phyloP scores from a whole-genome alignment of 176 grass and related monocot species.

The Musa troglodytarum region DNA sequence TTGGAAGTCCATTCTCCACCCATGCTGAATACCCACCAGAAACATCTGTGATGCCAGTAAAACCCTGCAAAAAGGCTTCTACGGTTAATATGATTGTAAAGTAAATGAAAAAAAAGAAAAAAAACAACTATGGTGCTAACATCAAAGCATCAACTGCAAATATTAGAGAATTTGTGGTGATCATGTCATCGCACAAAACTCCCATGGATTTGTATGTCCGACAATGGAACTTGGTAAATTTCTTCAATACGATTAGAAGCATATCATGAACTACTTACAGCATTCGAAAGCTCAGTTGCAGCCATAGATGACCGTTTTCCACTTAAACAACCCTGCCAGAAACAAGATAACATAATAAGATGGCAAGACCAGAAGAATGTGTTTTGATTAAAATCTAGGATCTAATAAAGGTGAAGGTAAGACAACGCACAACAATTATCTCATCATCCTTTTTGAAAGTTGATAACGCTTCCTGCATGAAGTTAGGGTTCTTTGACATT shows the following conservation, averaged over 20 bases:
- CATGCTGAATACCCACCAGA: slow-evolving; percentile 18
- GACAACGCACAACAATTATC: background rate
- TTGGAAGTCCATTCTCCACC: slow-evolving; percentile 18
- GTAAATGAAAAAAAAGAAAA: background rate
- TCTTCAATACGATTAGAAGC: background rate
- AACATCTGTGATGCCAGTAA: slow-evolving; percentile 6
- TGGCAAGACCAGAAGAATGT: background rate
- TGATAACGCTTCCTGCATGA: slow-evolving; percentile 5
- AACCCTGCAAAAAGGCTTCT: background rate
- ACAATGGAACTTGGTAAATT: background rate
- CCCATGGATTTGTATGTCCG: background rate
- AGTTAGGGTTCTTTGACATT: slow-evolving; percentile 7
- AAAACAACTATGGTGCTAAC: background rate
- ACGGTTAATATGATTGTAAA: background rate
- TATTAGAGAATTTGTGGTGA: background rate
- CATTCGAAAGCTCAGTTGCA: slow-evolving; percentile 2
- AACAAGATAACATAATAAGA: background rate
- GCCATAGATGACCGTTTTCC: slow-evolving; percentile 10
- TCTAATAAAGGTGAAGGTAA: background rate
- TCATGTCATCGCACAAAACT: no score
- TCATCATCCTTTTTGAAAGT: slow-evolving; percentile 6
- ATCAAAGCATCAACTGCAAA: background rate
- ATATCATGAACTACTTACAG: background rate
- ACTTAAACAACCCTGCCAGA: slow-evolving; percentile 6
- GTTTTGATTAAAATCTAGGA: background rate